Base-by-base conservation (phyloP, 2,329 filamentous ascomycete genomes). In the Diaporthe citriasiana region DNA sequence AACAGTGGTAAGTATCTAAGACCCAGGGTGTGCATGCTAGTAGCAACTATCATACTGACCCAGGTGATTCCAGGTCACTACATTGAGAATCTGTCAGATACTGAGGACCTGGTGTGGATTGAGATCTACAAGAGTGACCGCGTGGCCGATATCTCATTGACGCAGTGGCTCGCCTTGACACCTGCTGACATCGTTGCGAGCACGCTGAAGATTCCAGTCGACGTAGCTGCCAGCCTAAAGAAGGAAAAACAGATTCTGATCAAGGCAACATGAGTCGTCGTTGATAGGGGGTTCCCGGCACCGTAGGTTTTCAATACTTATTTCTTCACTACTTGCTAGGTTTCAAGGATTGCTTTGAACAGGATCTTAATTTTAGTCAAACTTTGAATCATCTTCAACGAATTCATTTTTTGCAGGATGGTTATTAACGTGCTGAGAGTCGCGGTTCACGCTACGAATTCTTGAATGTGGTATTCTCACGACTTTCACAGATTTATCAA, bases 71-170 rank as follows among this genome's bases (percentile, higher is more conserved):
- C 38, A 84, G 91, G 0, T 38, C 92, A 93, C 77, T 93, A 93
- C 78, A 91, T 94, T 71, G 91, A 93, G 77, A 94, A 93, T 79
- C 91, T 88, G 0, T 92, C 89, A 0, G 84, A 90, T 1, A 89
- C 87, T 0, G 89, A 93, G 74, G 89, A 92, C 69, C 84, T 94
- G 3, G 85, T 92, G 6, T 93, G 90, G 89, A 88, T 93, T 42
- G 92, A 93, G 80, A 88, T 93, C 25, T 93, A 92, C 84, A 93
- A 92, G 83, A 89, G 88, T 55, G 90, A 93, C 76, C 87, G 89
- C 2, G 91, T 93, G 1, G 90, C 88, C 0, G 92, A 94, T 78
- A 91, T 94, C 76, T 87, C 89, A 0, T 80, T 93, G 55, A 91
- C 89, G 0, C 92, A 94, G 80, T 94, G 92, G 92, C 84, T 94